Conservation (phyloP, 495 filamentous ascomycete species). For the Tuber magnatum region DNA sequence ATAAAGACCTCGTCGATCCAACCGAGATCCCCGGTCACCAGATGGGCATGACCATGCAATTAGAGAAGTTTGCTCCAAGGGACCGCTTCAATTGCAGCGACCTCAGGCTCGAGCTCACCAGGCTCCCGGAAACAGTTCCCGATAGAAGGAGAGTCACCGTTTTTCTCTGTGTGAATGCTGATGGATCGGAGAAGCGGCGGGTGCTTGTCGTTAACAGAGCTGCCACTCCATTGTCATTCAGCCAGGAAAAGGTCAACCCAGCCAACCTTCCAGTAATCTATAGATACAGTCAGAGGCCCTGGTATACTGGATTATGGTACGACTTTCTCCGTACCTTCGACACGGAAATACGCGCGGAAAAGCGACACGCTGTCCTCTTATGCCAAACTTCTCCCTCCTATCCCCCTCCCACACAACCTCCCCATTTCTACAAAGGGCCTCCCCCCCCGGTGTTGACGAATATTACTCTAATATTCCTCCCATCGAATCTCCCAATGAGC, state of each 20-base stretch:
- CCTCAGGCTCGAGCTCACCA: conserved; percentile 25
- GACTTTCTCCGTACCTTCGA: conserved; percentile 35
- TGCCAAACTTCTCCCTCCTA: conserved; percentile 36
- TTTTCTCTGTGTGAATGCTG: conserved; percentile 32
- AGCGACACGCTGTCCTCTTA: conserved; percentile 31
- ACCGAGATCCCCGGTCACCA: conserved; percentile 25
- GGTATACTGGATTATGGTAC: conserved; percentile 31
- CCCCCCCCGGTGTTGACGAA: conserved; percentile 33
- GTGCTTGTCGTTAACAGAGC: conserved; percentile 29
- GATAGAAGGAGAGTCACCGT: conserved; percentile 26
- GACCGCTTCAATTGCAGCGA: conserved; percentile 34
- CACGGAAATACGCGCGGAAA: conserved; percentile 25
- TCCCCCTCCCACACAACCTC: conserved; percentile 28
- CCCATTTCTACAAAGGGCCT: conserved; percentile 29
- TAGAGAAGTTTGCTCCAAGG: conserved; percentile 27
- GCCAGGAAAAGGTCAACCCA: conserved; percentile 28
- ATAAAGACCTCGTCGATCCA: conserved; percentile 25
- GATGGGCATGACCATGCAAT: conserved; percentile 15
- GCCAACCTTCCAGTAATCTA: conserved; percentile 36
- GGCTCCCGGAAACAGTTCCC: conserved; percentile 19
- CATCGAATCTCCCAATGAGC: conserved; percentile 28
- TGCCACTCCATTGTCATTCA: conserved; percentile 23
- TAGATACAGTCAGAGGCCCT: conserved; percentile 36
- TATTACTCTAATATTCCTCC: conserved; percentile 34
- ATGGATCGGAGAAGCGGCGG: conserved; percentile 31